Base-by-base conservation (phyloP, 371 early-diverging fungal genomes). In the Circinella minor region DNA sequence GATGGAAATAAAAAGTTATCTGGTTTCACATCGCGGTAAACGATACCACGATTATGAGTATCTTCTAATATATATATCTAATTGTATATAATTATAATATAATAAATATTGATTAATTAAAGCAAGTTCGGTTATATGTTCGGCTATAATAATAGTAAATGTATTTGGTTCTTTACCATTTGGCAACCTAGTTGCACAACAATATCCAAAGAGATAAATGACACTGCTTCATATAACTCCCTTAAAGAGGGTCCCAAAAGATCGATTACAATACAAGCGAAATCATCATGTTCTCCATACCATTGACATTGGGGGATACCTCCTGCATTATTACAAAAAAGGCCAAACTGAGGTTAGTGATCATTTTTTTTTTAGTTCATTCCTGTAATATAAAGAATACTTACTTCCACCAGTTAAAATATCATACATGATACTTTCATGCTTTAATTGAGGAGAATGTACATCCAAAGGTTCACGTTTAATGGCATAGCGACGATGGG, bases 1-100 rank as follows among this genome's bases (percentile, higher is more conserved):
- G 68, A 67, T 11, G 81, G 77, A 59, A 90, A 80, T 14, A 99
- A 83, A 85, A 99, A 99, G 87, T 99, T 99, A 77, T 99, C 99
- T 5, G 99, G 99, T 77, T 94, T 93, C 70, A 95, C 89, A 71
- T 95, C 93, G 63, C 95, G 85, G 69, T 91, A 93, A 63, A 93
- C 90, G 66, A 84, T 66, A n/a, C 82, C 82, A 49, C 96, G 96
- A 71, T 94, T 91, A 81, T 99, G 99, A 70, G 99, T 92, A 79
- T 94, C 96, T 83, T 99, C 99, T 73, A 99, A 90, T 38, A 98
- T 92, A 13, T 94, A 92, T 59, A 98, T 89, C 98, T 96, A 27
- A 27, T 27, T 27, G 27, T 27, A 27, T 27, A 27, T 27, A 27
- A 27, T 27, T 27, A 27, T 27, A 27, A 27, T 27, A 86, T 27